Evolutionary conservation across 1,139 yeast genomes (phyloP).

Genomic region (Magnusiomyces magnusii): DNA sequence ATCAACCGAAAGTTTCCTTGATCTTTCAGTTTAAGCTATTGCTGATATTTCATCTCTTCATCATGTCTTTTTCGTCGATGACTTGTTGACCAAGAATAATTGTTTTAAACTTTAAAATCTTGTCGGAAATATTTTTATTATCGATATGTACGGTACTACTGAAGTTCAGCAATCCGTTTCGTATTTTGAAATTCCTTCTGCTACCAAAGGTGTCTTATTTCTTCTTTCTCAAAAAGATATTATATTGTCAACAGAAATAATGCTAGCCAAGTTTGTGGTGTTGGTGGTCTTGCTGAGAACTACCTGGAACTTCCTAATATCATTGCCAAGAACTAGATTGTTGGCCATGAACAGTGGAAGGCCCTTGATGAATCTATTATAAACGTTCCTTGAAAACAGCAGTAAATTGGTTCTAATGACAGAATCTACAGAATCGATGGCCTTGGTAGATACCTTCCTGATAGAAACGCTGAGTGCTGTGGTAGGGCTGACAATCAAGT

Average conservation of each 20-base stretch:
- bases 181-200: slow-evolving; percentile 77
- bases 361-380: slow-evolving; percentile 41
- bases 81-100: slow-evolving; percentile 92
- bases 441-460: slow-evolving; percentile 91
- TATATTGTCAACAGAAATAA: slow-evolving; percentile 90
- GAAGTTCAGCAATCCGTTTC: slow-evolving; percentile 99
- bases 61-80: slow-evolving; percentile 98
- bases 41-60: slow-evolving; percentile 79
- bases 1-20: too few relatives aligned
- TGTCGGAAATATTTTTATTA: slow-evolving; percentile 83
- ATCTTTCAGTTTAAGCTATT: slow-evolving; percentile 91
- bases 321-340: slow-evolving; percentile 88
- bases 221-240: slow-evolving; percentile 83
- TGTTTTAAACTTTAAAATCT: slow-evolving; percentile 85
- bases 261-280: slow-evolving; percentile 87
- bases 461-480: slow-evolving; percentile 95
- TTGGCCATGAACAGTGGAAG: slow-evolving; percentile 51
- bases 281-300: slow-evolving; percentile 97
- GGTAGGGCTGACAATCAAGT: slow-evolving; percentile 99
- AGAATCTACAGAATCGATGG: slow-evolving; percentile 96
- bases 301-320: slow-evolving; percentile 86
- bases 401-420: slow-evolving; percentile 93
- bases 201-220: slow-evolving; percentile 60
- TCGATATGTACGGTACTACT: slow-evolving; percentile 99
- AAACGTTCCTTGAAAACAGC: slow-evolving; percentile 63